A percentile compares a stretch with the other conserved stretches of the same genome.
phyloP scores from a whole-genome alignment of 2,329 filamentous ascomycete genomes.

The Ophiostoma novo-ulmi region DNA sequence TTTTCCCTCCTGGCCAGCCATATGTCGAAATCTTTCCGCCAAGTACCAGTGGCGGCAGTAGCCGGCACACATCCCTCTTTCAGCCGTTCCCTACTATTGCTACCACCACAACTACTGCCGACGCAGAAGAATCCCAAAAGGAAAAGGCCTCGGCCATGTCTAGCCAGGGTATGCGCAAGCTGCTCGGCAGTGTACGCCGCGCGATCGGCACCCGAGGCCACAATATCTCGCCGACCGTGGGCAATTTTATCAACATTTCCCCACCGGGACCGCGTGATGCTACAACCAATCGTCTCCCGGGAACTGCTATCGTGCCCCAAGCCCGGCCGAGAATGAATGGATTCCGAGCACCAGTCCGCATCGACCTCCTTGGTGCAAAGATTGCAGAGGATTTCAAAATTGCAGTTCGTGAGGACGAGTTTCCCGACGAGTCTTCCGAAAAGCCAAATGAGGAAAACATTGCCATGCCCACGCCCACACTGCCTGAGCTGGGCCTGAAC shows the following conservation, averaged over 20 bases:
- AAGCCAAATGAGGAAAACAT: not conserved
- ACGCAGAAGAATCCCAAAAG: constrained; percentile 33
- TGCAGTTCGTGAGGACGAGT: constrained; percentile 61
- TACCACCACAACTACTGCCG: constrained; percentile 21
- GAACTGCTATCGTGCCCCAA: constrained; percentile 57
- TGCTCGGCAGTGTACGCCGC: constrained; percentile 80
- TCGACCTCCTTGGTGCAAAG: constrained; percentile 77
- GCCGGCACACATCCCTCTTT: constrained; percentile 52
- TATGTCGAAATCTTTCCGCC: constrained; percentile 65
- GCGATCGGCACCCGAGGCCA: constrained; percentile 62
- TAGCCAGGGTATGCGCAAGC: constrained; percentile 73
- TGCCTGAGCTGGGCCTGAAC: not conserved
- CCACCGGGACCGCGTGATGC: constrained; percentile 48
- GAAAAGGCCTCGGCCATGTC: constrained; percentile 56
- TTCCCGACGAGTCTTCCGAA: constrained; percentile 34
- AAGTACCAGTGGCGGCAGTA: constrained; percentile 41
- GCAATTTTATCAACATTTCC: constrained; percentile 45
- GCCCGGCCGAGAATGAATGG: constrained; percentile 42
- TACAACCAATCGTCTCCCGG: constrained; percentile 55
- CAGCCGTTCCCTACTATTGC: constrained; percentile 33
- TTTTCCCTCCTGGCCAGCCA: constrained; percentile 76
- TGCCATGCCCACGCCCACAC: not conserved
- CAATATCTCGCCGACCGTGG: constrained; percentile 42
- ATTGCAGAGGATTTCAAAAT: constrained; percentile 74
- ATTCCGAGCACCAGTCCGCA: constrained; percentile 54